Percentiles rank a stretch among this genome's conserved stretches.
phyloP scores from a whole-genome alignment of 331 rosid genomes.

The Erythrophleum ivorense region DNA sequence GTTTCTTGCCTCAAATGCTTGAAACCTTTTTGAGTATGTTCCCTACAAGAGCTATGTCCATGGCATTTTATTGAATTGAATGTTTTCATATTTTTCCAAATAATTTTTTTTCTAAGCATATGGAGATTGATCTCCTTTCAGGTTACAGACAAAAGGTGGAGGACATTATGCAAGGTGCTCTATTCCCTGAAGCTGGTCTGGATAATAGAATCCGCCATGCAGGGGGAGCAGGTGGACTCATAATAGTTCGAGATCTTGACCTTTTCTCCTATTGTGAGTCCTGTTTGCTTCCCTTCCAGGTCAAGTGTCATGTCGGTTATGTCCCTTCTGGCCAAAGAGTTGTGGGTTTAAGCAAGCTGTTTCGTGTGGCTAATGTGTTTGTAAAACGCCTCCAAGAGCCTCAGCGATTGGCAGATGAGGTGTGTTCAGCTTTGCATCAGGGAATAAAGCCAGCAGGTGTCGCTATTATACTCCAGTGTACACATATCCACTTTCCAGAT shows the following conservation, averaged over 20 bases:
- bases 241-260: constrained; percentile 88
- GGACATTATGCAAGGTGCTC: constrained; percentile 90
- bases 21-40: too few species aligned
- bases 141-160: constrained; percentile 78
- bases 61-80: background rate
- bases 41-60: too few species aligned
- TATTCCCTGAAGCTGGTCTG: constrained; percentile 93
- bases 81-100: background rate
- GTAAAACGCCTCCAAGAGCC: constrained; percentile 95
- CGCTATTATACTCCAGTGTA: constrained; percentile 72
- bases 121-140: constrained; percentile 37
- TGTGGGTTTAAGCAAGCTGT: constrained; percentile 90
- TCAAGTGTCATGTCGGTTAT: constrained; percentile 91
- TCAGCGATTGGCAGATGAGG: constrained; percentile 79
- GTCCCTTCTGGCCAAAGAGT: constrained; percentile 89
- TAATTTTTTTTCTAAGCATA: background rate
- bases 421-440: constrained; percentile 81
- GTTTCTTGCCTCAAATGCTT: too few species aligned
- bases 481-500: constrained; percentile 74
- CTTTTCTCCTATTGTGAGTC: constrained; percentile 91
- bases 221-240: constrained; percentile 94
- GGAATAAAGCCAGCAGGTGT: constrained; percentile 90
- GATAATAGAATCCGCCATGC: constrained; percentile 78
- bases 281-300: constrained; percentile 93
- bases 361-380: constrained; percentile 83